Base-by-base conservation (phyloP, 352 stramenopile genomes). In the Pythium utonaiense region DNA sequence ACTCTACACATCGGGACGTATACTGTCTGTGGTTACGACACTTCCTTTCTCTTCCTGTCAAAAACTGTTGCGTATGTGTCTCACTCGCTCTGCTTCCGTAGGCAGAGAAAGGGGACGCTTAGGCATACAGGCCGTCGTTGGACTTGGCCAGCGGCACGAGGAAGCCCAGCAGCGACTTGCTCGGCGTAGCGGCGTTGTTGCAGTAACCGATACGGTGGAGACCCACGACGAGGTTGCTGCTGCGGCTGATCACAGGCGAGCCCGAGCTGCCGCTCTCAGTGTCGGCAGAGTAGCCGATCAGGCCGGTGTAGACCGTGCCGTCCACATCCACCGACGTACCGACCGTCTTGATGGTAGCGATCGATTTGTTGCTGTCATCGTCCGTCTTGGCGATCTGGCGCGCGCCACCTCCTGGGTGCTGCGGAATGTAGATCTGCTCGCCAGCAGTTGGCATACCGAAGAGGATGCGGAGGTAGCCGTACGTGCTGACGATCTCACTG, bases 351-450 rank as follows among this genome's bases (percentile, higher is more conserved):
- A 77, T 64, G 14, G 67, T 71, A 25, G 65, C 74, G 24, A 77
- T 55, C 19, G 48, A 44, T 25, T 63, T 69, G 41, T 68, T 59
- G 21, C 34, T 65, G 48, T 88, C 75, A 36, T 77, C 72, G 57
- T 80, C 70, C 51, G 64, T 71, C 64, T 73, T 84, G 25, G 78
- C 76, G 42, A 89, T 86, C 33, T 77, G 75, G 61, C 86, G 88
- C 6, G 78, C 70, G 12, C 83, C 76, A 34, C 80, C 78, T 25
- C 76, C 47, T 22, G 82, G 82, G 45, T 91, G 79, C 60, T 89
- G 79, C 22, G 80, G 79, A 49, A 91, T 83, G 73, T 86, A 92
- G 55, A 92, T 87, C 50, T 71, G 28, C 19, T 93, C 83, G 8
- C 73, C 58, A 14, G 79, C 41, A 30, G 69, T 53, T 8, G 82